Conservation (phyloP, 352 stramenopile genomes). For the Phytopythium litorale region DNA sequence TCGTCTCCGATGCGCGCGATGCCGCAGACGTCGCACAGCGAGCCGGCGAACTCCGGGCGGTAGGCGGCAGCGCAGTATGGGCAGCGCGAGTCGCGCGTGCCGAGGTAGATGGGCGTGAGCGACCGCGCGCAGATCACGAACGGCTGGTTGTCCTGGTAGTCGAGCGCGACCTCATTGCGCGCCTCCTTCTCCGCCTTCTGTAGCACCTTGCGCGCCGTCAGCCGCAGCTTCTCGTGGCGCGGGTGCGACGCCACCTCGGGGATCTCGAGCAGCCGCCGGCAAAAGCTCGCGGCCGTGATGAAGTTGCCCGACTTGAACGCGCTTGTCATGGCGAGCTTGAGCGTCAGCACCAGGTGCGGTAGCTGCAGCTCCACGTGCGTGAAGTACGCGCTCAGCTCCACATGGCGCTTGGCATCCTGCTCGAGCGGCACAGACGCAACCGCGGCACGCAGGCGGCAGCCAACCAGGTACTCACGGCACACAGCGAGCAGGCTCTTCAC, state of each 20-base stretch:
- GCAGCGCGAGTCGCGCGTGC: conserved; percentile 87
- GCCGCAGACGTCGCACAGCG: conserved; percentile 91
- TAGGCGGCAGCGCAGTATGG: conserved; percentile 96
- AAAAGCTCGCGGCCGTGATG: conserved; percentile 98
- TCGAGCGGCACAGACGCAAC: conserved; percentile 68
- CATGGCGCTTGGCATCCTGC: conserved; percentile 85
- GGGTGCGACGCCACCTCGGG: conserved; percentile 91
- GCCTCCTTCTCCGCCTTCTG: conserved; percentile 98
- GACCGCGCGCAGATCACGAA: conserved; percentile 95
- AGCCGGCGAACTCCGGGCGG: conserved; percentile 78
- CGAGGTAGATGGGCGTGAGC: conserved; percentile 96
- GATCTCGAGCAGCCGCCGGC: conserved; percentile 97
- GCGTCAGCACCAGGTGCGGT: conserved; percentile 96
- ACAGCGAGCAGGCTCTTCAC: conserved; percentile 96
- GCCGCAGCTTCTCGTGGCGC: conserved; percentile 92
- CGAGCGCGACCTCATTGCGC: conserved; percentile 96
- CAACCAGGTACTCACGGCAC: conserved; percentile 97
- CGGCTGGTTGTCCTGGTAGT: conserved; percentile 97
- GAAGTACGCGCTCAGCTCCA: conserved; percentile 98
- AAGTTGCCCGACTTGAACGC: conserved; percentile 99
- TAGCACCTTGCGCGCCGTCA: conserved; percentile 96
- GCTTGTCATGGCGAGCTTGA: conserved; percentile 99
- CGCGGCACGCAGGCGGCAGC: conserved; percentile 94
- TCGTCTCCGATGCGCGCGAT: conserved; percentile 93
- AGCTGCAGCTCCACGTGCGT: conserved; percentile 99